A percentile compares a stretch with the other conserved stretches of the same genome.
Evolutionary conservation across 1,139 yeast species (phyloP).

Genomic region (Suhomyces chickasaworum): DNA sequence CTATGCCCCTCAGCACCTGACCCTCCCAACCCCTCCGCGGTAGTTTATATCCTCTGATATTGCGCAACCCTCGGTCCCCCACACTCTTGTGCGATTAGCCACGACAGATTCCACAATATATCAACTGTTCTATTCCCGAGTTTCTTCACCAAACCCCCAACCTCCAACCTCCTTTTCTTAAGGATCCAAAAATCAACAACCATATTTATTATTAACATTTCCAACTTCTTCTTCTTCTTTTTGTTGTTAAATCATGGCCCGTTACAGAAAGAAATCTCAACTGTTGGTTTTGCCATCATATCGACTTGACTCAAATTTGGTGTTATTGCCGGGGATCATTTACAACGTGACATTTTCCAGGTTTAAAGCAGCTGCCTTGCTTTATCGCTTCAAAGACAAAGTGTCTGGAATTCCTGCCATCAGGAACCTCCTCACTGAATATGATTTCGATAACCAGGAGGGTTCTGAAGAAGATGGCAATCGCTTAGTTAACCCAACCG

Average conservation of each 20-base stretch:
- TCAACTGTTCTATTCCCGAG: neutral
- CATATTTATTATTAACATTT: too few relatives aligned
- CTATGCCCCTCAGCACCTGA: neutral
- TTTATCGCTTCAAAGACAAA: constrained; percentile 40
- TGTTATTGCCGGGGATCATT: constrained; percentile 61
- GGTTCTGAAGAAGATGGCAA: constrained; percentile 18
- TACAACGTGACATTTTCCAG: constrained; percentile 57
- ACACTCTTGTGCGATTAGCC: constrained; percentile 5
- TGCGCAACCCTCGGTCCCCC: constrained; percentile 12
- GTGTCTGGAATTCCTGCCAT: constrained; percentile 34
- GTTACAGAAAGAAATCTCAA: constrained; percentile 14
- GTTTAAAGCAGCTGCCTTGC: constrained; percentile 50
- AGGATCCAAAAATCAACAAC: too few relatives aligned
- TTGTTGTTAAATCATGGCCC: constrained; percentile 9
- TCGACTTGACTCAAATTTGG: constrained; percentile 47
- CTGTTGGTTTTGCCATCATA: constrained; percentile 42
- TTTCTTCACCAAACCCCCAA: neutral
- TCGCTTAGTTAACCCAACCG: constrained; percentile 22
- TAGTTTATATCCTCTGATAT: constrained; percentile 7
- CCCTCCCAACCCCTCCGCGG: too few relatives aligned
- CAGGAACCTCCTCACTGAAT: constrained; percentile 36
- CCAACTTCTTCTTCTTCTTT: too few relatives aligned
- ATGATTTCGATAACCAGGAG: constrained; percentile 31
- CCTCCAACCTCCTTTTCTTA: too few relatives aligned
- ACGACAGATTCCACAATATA: neutral